These are phyloP conservation scores for Lyophyllum shimeji DNA, from an alignment of 768 basidiomycete species.

Conservation along the genomic window DNA sequence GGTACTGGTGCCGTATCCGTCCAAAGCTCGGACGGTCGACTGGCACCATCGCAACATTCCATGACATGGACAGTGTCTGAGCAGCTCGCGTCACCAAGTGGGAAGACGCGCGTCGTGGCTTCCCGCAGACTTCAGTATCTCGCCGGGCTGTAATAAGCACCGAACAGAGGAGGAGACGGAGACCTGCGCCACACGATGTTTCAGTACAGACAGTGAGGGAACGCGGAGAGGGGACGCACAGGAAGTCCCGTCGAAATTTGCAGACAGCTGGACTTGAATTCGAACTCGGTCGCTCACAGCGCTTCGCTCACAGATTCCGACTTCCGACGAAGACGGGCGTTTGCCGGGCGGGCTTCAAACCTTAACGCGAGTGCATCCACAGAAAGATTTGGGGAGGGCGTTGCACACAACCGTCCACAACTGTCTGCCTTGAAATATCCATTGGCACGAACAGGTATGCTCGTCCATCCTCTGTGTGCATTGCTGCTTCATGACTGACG, in stretches of 20 bases:
- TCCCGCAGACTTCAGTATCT: not conserved
- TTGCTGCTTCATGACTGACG: not conserved
- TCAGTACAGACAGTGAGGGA: not conserved
- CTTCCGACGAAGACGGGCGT: not conserved
- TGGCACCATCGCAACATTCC: conserved; percentile 80
- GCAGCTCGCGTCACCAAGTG: conserved; percentile 16
- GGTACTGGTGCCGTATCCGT: conserved; percentile 31
- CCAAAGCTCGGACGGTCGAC: conserved; percentile 48
- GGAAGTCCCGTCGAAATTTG: conserved; percentile 5
- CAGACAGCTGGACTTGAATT: not conserved
- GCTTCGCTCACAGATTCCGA: no score
- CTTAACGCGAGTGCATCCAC: conserved; percentile 32
- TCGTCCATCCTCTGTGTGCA: not conserved
- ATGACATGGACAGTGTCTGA: conserved; percentile 46
- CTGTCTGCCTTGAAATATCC: conserved; percentile 91
- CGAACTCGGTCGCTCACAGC: not conserved
- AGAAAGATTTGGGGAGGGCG: conserved; percentile 25
- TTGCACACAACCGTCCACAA: conserved; percentile 26
- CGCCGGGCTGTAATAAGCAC: not conserved
- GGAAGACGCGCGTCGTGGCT: conserved; percentile 18
- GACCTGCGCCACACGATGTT: not conserved
- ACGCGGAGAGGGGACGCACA: not conserved
- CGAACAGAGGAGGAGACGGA: not conserved
- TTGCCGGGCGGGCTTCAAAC: conserved; percentile 30
- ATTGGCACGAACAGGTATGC: conserved; percentile 77